phyloP scores from a whole-genome alignment of 305 asterid species.

The Lippia alba region DNA sequence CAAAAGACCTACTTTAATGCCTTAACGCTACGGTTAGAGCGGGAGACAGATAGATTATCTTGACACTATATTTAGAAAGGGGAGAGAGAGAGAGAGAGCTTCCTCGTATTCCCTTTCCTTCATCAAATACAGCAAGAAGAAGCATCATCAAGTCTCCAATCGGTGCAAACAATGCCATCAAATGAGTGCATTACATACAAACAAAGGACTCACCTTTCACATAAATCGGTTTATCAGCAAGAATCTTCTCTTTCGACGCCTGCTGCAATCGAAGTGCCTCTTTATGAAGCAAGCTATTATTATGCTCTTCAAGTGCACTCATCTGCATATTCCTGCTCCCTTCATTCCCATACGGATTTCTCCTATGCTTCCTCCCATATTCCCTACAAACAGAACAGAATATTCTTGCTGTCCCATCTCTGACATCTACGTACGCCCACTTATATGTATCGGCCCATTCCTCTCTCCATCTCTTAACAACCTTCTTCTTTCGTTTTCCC shows the following conservation, averaged over 20 bases:
- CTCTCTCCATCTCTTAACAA: constrained; percentile 98
- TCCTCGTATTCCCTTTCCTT: not conserved
- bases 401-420: constrained; percentile 94
- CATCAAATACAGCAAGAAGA: constrained; percentile 22
- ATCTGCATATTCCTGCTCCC: constrained; percentile 99
- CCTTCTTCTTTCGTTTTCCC: constrained; percentile 93
- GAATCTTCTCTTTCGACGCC: constrained; percentile 92
- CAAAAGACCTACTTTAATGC: too few species aligned
- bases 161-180: not conserved
- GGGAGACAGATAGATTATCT: too few species aligned
- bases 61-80: not conserved
- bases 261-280: constrained; percentile 96
- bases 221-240: constrained; percentile 83
- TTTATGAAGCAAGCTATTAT: constrained; percentile 97
- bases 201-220: constrained; percentile 76
- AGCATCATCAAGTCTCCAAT: constrained; percentile 1
- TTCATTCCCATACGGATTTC: constrained; percentile 98
- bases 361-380: constrained; percentile 96
- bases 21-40: too few species aligned
- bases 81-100: not conserved
- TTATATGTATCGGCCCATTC: constrained; percentile 99
- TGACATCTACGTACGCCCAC: constrained; percentile 97
- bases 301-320: constrained; percentile 99
- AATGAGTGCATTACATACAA: constrained; percentile 13
- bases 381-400: constrained; percentile 98